phyloP scores from a whole-genome alignment of 2,329 filamentous ascomycete genomes.

The Aspergillus glaucus region DNA sequence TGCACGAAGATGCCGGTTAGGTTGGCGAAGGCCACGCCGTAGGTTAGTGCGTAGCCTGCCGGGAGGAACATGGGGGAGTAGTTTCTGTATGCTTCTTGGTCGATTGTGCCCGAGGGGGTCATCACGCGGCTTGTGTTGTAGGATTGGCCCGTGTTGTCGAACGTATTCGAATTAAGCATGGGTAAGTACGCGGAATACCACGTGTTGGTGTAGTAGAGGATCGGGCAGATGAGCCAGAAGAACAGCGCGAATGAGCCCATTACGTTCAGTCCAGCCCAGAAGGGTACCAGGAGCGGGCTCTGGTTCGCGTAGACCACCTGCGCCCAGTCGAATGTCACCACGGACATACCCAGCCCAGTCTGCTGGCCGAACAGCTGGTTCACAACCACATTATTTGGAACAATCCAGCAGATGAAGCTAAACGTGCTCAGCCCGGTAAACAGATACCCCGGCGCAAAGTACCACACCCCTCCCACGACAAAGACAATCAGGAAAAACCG shows the following conservation, averaged over 20 bases:
- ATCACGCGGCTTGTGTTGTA: conserved; percentile 60
- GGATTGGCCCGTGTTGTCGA: conserved; percentile 55
- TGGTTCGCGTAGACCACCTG: conserved; percentile 63
- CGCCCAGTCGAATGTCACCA: conserved; percentile 71
- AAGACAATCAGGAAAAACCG: conserved; percentile 33
- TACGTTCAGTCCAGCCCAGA: conserved; percentile 37
- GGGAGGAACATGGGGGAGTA: conserved; percentile 63
- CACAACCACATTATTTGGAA: conserved; percentile 59
- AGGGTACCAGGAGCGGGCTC: conserved; percentile 63
- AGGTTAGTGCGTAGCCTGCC: conserved; percentile 49
- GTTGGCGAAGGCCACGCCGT: conserved; percentile 63
- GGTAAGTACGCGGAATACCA: conserved; percentile 55
- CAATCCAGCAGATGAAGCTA: conserved; percentile 65
- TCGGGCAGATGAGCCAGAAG: conserved; percentile 40
- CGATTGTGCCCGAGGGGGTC: conserved; percentile 49
- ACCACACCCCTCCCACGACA: conserved; percentile 27
- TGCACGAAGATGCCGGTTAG: conserved; percentile 51
- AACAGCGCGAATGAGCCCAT: conserved; percentile 40
- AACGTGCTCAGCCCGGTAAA: conserved; percentile 65
- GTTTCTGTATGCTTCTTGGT: conserved; percentile 54
- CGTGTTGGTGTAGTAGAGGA: conserved; percentile 50
- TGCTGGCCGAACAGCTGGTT: conserved; percentile 68
- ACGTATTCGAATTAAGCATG: conserved; percentile 55
- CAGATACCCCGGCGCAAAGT: conserved; percentile 54
- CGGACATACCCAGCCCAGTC: conserved; percentile 61